phyloP scores from a whole-genome alignment of 345 rosid species.

The Mercurialis annua region DNA sequence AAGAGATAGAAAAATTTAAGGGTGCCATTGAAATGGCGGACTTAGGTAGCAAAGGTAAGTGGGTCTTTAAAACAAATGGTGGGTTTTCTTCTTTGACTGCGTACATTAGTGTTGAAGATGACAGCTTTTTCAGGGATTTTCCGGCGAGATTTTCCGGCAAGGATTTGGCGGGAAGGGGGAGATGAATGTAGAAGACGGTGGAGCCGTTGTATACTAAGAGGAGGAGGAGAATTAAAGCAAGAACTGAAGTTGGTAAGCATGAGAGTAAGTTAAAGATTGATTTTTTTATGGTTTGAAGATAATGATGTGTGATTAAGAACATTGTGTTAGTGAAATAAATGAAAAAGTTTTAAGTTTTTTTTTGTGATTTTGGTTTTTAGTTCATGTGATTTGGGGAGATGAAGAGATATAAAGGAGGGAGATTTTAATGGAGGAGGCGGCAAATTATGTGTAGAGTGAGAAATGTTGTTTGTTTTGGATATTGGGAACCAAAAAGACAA shows the following conservation, averaged over 20 bases:
- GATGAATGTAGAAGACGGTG: constrained; percentile 56
- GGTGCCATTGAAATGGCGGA: constrained; percentile 24
- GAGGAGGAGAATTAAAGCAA: constrained; percentile 57
- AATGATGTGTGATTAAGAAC: constrained; percentile 16
- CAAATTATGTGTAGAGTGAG: constrained; percentile 13
- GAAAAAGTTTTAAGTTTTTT: neutral
- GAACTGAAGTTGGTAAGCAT: constrained; percentile 56
- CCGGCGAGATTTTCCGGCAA: constrained; percentile 26
- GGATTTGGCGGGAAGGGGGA: constrained; percentile 43
- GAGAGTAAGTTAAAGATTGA: constrained; percentile 35
- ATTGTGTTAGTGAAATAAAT: neutral
- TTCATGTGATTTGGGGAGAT: neutral
- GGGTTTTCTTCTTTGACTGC: constrained; percentile 50
- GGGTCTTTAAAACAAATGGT: constrained; percentile 35
- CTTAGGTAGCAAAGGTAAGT: constrained; percentile 25
- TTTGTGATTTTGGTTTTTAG: neutral
- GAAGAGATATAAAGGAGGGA: neutral
- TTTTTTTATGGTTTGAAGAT: constrained; percentile 27
- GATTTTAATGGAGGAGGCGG: constrained; percentile 36
- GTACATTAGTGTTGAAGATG: constrained; percentile 40
- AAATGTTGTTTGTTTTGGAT: constrained; percentile 10
- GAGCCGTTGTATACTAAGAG: constrained; percentile 66
- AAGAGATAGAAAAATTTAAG: constrained; percentile 5
- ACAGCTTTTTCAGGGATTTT: constrained; percentile 26
- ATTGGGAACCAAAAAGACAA: constrained; percentile 15